Evolutionary conservation across 164 flowering plant genomes (phyloP).

Genomic region (Cinnamomum micranthum): DNA sequence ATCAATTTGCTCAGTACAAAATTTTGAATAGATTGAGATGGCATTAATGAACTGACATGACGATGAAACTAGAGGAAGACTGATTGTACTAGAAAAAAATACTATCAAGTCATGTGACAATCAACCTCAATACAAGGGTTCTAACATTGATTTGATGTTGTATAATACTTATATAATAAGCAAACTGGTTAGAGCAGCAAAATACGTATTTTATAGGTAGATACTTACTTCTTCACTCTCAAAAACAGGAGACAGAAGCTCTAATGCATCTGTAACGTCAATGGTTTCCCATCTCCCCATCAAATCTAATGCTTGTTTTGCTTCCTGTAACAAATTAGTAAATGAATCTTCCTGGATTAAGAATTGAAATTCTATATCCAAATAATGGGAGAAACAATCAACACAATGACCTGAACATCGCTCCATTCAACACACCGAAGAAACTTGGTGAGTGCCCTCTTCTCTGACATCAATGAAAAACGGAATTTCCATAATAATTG

Average conservation of each 20-base stretch:
- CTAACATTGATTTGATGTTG: too few species aligned
- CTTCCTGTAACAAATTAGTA: constrained; percentile 59
- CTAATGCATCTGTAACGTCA: constrained; percentile 96
- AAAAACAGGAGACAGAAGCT: constrained; percentile 96
- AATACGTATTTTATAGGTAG: background rate
- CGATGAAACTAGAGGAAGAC: too few species aligned
- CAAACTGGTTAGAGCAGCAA: too few species aligned
- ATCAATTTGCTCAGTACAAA: too few species aligned
- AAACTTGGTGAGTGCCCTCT: constrained; percentile 93
- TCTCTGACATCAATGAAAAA: constrained; percentile 92
- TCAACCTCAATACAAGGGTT: too few species aligned
- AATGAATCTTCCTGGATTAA: constrained; percentile 4
- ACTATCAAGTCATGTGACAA: too few species aligned
- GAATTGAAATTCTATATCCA: background rate
- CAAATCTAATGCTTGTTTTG: constrained; percentile 90
- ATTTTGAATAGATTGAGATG: too few species aligned
- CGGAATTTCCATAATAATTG: constrained; percentile 98
- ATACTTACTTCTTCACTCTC: constrained; percentile 93
- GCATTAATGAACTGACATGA: too few species aligned
- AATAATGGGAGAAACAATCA: background rate
- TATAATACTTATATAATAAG: too few species aligned
- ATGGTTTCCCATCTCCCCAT: constrained; percentile 92
- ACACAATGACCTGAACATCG: constrained; percentile 74
- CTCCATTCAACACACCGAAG: constrained; percentile 99
- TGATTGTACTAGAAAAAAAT: too few species aligned